These are phyloP conservation scores for Claviceps sp. DNA, from an alignment of 2,329 filamentous ascomycete genomes.

Conservation along the genomic window DNA sequence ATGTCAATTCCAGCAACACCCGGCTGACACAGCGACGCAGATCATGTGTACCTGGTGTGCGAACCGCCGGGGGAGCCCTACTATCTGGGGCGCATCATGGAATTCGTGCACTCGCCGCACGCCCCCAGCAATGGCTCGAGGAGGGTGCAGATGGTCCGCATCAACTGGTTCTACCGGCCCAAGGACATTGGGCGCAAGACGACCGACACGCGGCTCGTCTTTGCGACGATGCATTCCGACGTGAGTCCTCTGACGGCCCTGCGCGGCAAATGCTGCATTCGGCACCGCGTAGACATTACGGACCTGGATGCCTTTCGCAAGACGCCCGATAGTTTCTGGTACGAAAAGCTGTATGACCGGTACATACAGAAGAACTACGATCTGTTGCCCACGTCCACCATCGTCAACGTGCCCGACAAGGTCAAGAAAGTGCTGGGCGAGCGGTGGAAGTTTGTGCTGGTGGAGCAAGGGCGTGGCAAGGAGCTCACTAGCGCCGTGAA, in stretches of 20 bases:
- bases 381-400: slow-evolving; percentile 77
- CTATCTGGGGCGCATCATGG: slow-evolving; percentile 96
- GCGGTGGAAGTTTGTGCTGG: slow-evolving; percentile 90
- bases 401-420: slow-evolving; percentile 90
- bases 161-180: slow-evolving; percentile 97
- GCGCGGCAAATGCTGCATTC: slow-evolving; percentile 84
- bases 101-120: slow-evolving; percentile 68
- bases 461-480: slow-evolving; percentile 86
- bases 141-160: slow-evolving; percentile 73
- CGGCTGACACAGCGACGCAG: slow-evolving; percentile 22
- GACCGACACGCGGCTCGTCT: slow-evolving; percentile 80
- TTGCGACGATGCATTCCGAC: slow-evolving; percentile 98
- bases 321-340: slow-evolving; percentile 83
- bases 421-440: slow-evolving; percentile 95
- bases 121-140: slow-evolving; percentile 60
- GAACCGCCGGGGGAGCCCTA: slow-evolving; percentile 97
- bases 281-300: slow-evolving; percentile 74
- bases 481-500: slow-evolving; percentile 94
- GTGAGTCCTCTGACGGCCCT: slow-evolving; percentile 83
- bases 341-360: slow-evolving; percentile 91
- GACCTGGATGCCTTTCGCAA: slow-evolving; percentile 77
- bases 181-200: slow-evolving; percentile 90
- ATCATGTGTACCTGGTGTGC: slow-evolving; percentile 88
- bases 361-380: slow-evolving; percentile 98
- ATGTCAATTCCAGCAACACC: slow-evolving; percentile 6